Evolutionary conservation across 768 basidiomycete species (phyloP).

Genomic region (Kwoniella pini): DNA sequence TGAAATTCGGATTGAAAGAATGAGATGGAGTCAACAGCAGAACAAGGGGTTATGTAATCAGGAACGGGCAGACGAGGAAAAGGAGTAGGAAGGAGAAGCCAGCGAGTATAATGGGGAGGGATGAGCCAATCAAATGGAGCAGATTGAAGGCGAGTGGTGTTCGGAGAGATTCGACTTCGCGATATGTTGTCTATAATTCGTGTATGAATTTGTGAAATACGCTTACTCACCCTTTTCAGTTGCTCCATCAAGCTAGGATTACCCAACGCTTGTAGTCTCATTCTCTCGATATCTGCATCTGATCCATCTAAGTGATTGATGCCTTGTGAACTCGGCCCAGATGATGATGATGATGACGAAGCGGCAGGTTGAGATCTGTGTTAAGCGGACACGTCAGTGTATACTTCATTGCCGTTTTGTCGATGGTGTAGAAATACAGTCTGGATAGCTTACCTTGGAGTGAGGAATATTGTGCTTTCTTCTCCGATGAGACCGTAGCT

Average conservation of each 20-base stretch:
- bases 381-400: neutral
- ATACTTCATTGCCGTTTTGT: neutral
- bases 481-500: constrained; percentile 48
- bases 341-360: constrained; percentile 21
- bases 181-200: too few species aligned
- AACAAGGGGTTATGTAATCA: too few species aligned
- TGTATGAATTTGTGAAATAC: neutral
- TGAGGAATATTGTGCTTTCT: constrained; percentile 42
- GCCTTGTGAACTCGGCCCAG: constrained; percentile 2
- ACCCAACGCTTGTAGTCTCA: constrained; percentile 82
- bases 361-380: constrained; percentile 2
- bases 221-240: constrained; percentile 64
- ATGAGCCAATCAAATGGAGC: too few species aligned
- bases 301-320: constrained; percentile 37
- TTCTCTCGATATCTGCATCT: constrained; percentile 85
- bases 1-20: too few species aligned
- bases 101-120: too few species aligned
- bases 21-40: too few species aligned
- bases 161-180: too few species aligned
- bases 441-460: constrained; percentile 35
- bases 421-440: neutral
- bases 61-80: too few species aligned
- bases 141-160: too few species aligned
- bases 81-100: too few species aligned
- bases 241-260: constrained; percentile 77